A percentile compares a stretch with the other conserved stretches of the same genome.
Conservation (phyloP, 2,329 filamentous ascomycete genomes). For the Niveomyces coronatus region DNA sequence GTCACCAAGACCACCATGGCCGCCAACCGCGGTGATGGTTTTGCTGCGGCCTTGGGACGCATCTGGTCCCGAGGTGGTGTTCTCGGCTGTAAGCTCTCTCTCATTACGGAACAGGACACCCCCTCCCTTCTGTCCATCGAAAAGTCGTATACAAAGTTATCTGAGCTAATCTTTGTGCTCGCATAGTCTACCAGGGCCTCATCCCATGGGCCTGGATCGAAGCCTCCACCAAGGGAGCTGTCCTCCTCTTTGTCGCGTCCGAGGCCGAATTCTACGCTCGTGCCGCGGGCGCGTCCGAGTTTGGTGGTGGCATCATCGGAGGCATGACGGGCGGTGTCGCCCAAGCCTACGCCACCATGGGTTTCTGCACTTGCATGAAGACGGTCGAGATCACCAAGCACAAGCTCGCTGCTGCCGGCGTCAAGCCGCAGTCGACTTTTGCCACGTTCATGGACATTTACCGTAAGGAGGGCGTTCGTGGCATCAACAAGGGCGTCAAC, state of each 20-base stretch:
- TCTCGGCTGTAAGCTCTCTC: constrained; percentile 69
- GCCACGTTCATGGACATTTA: constrained; percentile 96
- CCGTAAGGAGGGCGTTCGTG: constrained; percentile 81
- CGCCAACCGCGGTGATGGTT: constrained; percentile 84
- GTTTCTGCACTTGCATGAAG: constrained; percentile 99
- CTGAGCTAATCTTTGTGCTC: constrained; percentile 16
- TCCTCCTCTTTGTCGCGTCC: constrained; percentile 96
- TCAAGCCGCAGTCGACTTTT: constrained; percentile 83
- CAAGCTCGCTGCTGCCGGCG: constrained; percentile 77
- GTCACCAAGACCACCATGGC: constrained; percentile 99
- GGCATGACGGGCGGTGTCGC: constrained; percentile 92
- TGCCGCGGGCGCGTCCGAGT: constrained; percentile 71
- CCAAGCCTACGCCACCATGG: constrained; percentile 98
- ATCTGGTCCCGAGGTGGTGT: constrained; percentile 92
- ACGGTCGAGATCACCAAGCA: constrained; percentile 99
- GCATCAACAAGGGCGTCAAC: constrained; percentile 98
- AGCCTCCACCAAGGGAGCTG: constrained; percentile 97
- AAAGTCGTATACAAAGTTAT: neutral
- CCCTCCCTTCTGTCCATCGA: neutral
- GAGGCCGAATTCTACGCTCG: constrained; percentile 96
- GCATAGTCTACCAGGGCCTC: constrained; percentile 91
- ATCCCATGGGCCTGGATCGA: constrained; percentile 99
- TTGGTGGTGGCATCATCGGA: constrained; percentile 78
- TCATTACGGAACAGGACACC: too few species aligned
- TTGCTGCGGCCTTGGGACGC: constrained; percentile 68